A percentile compares a stretch with the other conserved stretches of the same genome.
Conservation (phyloP, 805 yeast genomes). For the Debaryomyces prosopidis region DNA sequence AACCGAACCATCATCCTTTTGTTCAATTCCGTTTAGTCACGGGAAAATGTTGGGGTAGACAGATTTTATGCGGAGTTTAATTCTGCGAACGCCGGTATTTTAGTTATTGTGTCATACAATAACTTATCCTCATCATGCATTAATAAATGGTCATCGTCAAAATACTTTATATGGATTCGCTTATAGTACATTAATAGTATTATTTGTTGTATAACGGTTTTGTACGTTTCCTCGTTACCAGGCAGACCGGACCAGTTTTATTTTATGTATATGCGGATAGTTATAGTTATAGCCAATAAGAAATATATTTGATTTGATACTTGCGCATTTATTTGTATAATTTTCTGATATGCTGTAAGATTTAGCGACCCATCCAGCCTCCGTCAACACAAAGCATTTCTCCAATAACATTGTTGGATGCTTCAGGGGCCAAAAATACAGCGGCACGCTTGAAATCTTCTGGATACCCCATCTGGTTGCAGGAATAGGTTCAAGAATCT, state of each 20-base stretch:
- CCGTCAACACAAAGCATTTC: constrained; percentile 11
- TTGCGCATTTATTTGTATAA: constrained; percentile 1
- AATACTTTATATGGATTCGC: too few relatives aligned
- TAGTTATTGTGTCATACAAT: neutral
- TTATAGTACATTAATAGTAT: too few relatives aligned
- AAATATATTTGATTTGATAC: constrained; percentile 1
- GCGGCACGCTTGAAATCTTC: constrained; percentile 48
- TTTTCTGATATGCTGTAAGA: constrained; percentile 1
- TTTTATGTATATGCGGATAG: too few relatives aligned
- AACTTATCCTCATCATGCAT: too few relatives aligned
- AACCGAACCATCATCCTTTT: neutral
- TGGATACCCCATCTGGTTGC: constrained; percentile 48
- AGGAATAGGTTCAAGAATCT: constrained; percentile 41
- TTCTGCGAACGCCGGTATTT: neutral
- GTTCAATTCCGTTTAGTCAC: constrained; percentile 1
- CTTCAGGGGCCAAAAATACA: constrained; percentile 24
- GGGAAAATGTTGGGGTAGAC: constrained; percentile 2
- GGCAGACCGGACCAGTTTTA: neutral
- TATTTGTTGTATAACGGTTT: too few relatives aligned
- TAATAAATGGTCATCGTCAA: too few relatives aligned
- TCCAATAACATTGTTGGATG: constrained; percentile 9
- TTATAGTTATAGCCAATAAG: neutral
- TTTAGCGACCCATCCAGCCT: constrained; percentile 32
- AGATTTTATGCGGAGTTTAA: neutral
- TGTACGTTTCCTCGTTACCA: neutral